Evolutionary conservation across 2,329 filamentous ascomycete species (phyloP), one percentile per base, ranked within the genome.

Genomic region (Beauveria caledonica): DNA sequence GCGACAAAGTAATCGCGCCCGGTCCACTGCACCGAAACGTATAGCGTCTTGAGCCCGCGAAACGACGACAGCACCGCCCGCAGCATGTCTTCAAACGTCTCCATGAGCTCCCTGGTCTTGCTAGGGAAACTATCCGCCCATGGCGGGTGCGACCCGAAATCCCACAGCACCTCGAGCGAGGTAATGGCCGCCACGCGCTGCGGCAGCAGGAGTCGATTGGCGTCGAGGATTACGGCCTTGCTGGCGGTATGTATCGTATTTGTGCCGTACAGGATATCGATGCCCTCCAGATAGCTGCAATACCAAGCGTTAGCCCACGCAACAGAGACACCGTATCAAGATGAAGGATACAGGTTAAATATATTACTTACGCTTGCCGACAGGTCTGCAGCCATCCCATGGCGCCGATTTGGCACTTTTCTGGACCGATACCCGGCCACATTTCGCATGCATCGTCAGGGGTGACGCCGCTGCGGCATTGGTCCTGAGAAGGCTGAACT

Each of bases 331-430:
- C 29, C 11, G 40, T 27, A 36, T 17, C n/a, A 11, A 11, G 5
- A 36, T 8, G 48, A 10, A 42, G 27, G 25, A 25, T n/a, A 17
- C 23, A 6, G 25, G 21, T 15, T 7, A 4, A 39, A 17, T 36
- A 7, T 46, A 45, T 17, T 27, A 45, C 64, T 46, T 55, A 69
- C 65, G 72, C 70, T 62, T 71, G 67, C 15, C 67, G 65, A 53
- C 70, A 73, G 13, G 64, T 62, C 2, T 67, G 62, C 1, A 73
- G 64, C 69, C 70, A 73, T 3, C 68, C 71, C 64, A 72, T 65
- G 0, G 64, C 65, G 0, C 70, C 72, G 15, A 72, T 56, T 0
- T 33, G 59, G 45, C 65, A 68, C 45, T 66, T 66, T 2, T 54
- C 13, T 0, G 67, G 63, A 9, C 50, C 53, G 10, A 63, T 44